Base-by-base conservation (phyloP, 495 filamentous ascomycete genomes). In the Aspergillus egyptiacus region DNA sequence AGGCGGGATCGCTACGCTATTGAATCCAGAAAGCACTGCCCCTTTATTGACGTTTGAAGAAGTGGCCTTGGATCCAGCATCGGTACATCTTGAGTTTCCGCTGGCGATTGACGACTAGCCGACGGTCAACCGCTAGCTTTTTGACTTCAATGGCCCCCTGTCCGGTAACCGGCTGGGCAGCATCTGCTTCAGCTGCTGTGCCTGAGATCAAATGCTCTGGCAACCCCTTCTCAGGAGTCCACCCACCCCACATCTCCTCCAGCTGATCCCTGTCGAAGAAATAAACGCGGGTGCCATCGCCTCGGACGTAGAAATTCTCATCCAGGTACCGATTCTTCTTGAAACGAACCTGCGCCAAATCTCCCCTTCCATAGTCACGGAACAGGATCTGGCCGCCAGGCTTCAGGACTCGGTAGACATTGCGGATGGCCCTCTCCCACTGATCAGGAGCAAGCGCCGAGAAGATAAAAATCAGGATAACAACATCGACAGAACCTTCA, bases 11-110 rank as follows among this genome's bases (percentile, higher is more conserved):
- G n/a, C n/a, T n/a, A n/a, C n/a, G n/a, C n/a, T n/a, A n/a, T n/a
- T n/a, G n/a, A n/a, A n/a, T n/a, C n/a, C n/a, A n/a, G n/a, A 31
- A 27, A 31, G n/a, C 8, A 6, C 28, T 11, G n/a, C 4, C 4
- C 28, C 6, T 6, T 31, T 46, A 54, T 30, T 44, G 57, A 22
- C 79, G 78, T 68, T 96, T 98, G 50, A 66, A 73, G 64, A 97
- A 96, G 10, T 83, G 81, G 17, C 87, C 94, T 64, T 98, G 93
- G 64, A 97, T 83, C 93, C 93, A 78, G 72, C 90, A 96, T 34
- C 93, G 83, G 69, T 96, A 96, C 93, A 98, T 98, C 70, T 97
- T 97, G 7, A 96, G 67, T 66, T 89, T 83, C 55, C 80, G 81
- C 48, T 87, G 84, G 34, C 93, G 83, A 63, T 98, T 98, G 46